These are phyloP conservation scores for Pythium pyrilobum DNA, from an alignment of 352 stramenopile species.

Conservation along the genomic window DNA sequence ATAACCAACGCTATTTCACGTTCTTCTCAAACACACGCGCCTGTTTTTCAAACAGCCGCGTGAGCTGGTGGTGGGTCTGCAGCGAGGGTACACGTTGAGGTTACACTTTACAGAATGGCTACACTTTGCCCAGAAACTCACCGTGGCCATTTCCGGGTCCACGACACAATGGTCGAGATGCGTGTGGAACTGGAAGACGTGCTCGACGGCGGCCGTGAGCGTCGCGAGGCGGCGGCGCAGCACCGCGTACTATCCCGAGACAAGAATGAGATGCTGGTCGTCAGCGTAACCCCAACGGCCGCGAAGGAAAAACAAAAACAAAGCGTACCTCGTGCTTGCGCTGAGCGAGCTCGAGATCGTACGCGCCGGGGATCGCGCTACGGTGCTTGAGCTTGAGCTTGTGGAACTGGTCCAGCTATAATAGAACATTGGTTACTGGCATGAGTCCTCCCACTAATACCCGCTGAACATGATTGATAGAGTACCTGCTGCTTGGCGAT, in stretches of 20 bases:
- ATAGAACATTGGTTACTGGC: background rate
- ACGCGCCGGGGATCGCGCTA: conserved; percentile 16
- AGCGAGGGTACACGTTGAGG: background rate
- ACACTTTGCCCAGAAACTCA: conserved; percentile 12
- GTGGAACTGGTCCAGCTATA: conserved; percentile 17
- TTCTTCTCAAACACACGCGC: conserved; percentile 27
- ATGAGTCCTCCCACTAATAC: background rate
- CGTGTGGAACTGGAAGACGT: conserved; percentile 46
- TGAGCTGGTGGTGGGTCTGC: conserved; percentile 19
- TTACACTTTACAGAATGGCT: background rate
- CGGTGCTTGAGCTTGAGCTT: conserved; percentile 17
- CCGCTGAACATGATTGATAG: background rate
- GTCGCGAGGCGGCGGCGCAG: conserved; percentile 26
- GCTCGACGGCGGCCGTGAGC: conserved; percentile 34
- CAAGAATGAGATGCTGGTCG: too few species aligned
- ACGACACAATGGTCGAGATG: conserved; percentile 36
- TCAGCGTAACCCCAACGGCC: too few species aligned
- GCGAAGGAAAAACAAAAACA: too few species aligned
- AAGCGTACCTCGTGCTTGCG: conserved; percentile 17
- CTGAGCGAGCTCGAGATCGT: conserved; percentile 18
- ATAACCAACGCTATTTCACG: conserved; percentile 13
- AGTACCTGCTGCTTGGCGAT: conserved; percentile 27
- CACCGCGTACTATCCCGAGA: conserved; percentile 21
- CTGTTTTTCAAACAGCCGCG: conserved; percentile 23
- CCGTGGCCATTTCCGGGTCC: conserved; percentile 33